Evolutionary conservation across 495 filamentous ascomycete species (phyloP).

Genomic region (Rhypophila decipiens): DNA sequence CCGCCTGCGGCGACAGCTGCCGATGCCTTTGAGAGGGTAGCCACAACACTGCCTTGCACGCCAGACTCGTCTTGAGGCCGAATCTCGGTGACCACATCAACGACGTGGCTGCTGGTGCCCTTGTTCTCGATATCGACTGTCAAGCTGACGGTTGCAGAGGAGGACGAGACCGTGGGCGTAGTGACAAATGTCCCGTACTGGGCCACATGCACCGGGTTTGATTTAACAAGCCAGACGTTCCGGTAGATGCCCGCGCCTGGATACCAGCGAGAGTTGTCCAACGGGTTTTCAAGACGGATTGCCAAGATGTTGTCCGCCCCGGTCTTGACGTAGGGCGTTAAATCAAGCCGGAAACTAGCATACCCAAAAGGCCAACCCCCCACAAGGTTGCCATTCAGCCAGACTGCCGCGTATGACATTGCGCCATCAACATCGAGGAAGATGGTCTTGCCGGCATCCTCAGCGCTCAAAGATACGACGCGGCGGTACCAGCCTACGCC

Average conservation of each 20-base stretch:
- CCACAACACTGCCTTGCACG: slow-evolving; percentile 17
- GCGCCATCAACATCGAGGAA: slow-evolving; percentile 46
- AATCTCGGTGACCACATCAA: slow-evolving; percentile 25
- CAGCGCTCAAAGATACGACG: slow-evolving; percentile 21
- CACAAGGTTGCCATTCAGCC: slow-evolving; percentile 44
- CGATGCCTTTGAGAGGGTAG: slow-evolving; percentile 15
- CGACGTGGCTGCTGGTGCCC: slow-evolving; percentile 13
- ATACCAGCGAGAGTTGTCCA: slow-evolving; percentile 44
- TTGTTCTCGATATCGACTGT: slow-evolving; percentile 35
- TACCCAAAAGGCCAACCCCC: slow-evolving; percentile 49
- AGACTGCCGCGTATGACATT: slow-evolving; percentile 44
- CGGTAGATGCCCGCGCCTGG: slow-evolving; percentile 47
- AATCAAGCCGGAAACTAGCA: slow-evolving; percentile 42
- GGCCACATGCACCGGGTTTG: slow-evolving; percentile 34
- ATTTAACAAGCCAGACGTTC: slow-evolving; percentile 44
- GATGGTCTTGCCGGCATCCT: slow-evolving; percentile 30
- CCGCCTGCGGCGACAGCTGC: slow-evolving; percentile 20
- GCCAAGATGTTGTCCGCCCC: slow-evolving; percentile 37
- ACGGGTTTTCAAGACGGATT: slow-evolving; percentile 42
- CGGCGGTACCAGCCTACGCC: slow-evolving; percentile 47
- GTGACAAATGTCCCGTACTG: slow-evolving; percentile 42
- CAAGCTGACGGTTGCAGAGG: slow-evolving; percentile 34
- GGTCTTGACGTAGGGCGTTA: slow-evolving; percentile 35
- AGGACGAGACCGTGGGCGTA: slow-evolving; percentile 29
- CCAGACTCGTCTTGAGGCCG: slow-evolving; percentile 16